Evolutionary conservation across 192 early-diverging fungal genomes (phyloP), one percentile per base, ranked within the genome.

Genomic region (Anaeromyces robustus): DNA sequence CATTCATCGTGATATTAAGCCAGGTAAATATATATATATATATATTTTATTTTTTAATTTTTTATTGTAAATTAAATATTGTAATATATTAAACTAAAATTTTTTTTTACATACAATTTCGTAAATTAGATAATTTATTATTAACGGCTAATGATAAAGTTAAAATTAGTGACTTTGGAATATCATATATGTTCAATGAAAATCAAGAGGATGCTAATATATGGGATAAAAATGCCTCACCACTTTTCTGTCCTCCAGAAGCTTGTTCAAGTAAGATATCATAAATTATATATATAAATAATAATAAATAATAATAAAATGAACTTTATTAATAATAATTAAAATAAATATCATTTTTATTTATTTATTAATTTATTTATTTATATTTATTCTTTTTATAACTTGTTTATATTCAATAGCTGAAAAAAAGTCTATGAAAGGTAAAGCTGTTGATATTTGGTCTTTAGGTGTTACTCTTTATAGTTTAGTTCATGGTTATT

Each of bases 111-210:
- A n/a, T n/a, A n/a, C n/a, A n/a, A n/a, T n/a, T n/a, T n/a, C n/a
- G n/a, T n/a, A n/a, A 7, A 34, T 12, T 39, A 39, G 52, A 68
- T 26, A 68, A 68, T 68, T 68, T 92, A 29, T 87, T 92, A 28
- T 78, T 88, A 12, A 86, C 81, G 3, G 80, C 77, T 2, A 77
- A 87, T 26, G 37, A 77, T 30, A n/a, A 77, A 30, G 79, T 91
- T 5, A 88, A 89, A 83, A 89, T 92, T 34, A 84, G 87, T 12
- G 90, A 92, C 80, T 92, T 92, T 84, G 90, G 90, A 11, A 92
- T 92, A 32, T 89, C 89, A 37, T 84, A 85, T 78, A 88, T 90
- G 87, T 86, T 90, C 52, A 83, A 84, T 68, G 89, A 89, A 59
- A 84, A 85, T 26, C 78, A 84, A 31, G 86, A 89, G 78, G 52